Base-by-base conservation (phyloP, 345 rosid species). In the Fremontodendron californicum region DNA sequence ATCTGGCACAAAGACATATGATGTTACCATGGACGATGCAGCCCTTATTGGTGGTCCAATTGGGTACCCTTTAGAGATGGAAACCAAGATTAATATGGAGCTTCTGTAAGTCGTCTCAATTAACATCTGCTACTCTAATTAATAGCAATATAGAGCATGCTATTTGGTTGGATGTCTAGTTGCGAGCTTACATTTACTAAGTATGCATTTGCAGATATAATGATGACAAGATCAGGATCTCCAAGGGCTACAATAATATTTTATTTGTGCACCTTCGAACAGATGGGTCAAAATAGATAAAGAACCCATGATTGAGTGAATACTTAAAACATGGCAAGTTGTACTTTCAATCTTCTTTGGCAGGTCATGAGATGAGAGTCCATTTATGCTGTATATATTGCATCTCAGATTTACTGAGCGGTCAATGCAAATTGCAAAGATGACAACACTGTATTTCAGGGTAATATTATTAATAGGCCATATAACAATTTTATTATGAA, bases 191-290 rank as follows among this genome's bases (percentile, higher is more conserved):
- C 11, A n/a, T 8, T 43, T 46, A 33, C 78, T 19, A 45, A 11
- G 19, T 9, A 13, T 71, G n/a, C 45, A 21, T n/a, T 67, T 86
- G 89, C 89, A 94, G 97, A 52, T 93, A 91, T 9, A 77, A 81
- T 13, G 98, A 94, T 69, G 93, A 85, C 77, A 91, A 89, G 83
- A 79, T 91, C 82, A 89, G 98, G 81, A 88, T 94, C 39, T 89
- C 89, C 70, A 81, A 86, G 31, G 98, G 97, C 7, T 89, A 88
- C 84, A 89, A 83, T 55, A 81, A 84, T 55, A 87, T 90, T 57
- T 58, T 88, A 11, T 95, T 93, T 19, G 98, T 94, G 71, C 97
- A 93, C 68, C 48, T 83, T 2, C 81, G 83, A 35, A 67, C 82
- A 8, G 85, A 78, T 54, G 79, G 83, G 9, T 65, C 75, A 0